Evolutionary conservation across 805 yeast genomes (phyloP).

Genomic region (Zygosaccharomyces bisporus): DNA sequence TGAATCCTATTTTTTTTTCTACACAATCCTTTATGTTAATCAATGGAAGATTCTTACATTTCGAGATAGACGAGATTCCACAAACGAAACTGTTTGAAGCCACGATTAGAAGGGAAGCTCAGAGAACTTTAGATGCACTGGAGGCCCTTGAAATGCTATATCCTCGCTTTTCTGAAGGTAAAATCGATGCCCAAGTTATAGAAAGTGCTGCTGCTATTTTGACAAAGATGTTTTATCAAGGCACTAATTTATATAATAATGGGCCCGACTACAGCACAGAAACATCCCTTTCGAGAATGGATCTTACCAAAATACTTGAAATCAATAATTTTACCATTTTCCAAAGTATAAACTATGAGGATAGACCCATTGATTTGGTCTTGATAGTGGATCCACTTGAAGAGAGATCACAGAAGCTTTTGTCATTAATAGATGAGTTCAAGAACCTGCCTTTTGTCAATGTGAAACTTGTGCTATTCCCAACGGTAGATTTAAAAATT

Average conservation of each 20-base stretch:
- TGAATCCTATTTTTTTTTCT: slow-evolving; percentile 23
- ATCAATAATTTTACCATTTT: slow-evolving; percentile 22
- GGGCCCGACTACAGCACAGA: slow-evolving; percentile 43
- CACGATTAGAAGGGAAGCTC: slow-evolving; percentile 46
- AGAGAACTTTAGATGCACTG: slow-evolving; percentile 41
- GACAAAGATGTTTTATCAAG: slow-evolving; percentile 43
- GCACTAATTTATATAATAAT: slow-evolving; percentile 21
- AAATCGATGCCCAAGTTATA: slow-evolving; percentile 41
- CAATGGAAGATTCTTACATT: slow-evolving; percentile 52
- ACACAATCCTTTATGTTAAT: slow-evolving; percentile 42
- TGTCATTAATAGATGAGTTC: slow-evolving; percentile 46
- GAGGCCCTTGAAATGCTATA: slow-evolving; percentile 25
- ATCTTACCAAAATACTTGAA: slow-evolving; percentile 35
- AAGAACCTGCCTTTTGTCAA: slow-evolving; percentile 48
- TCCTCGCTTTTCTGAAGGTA: slow-evolving; percentile 18
- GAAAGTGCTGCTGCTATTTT: slow-evolving; percentile 45
- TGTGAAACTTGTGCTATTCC: slow-evolving; percentile 54
- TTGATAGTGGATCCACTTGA: slow-evolving; percentile 69
- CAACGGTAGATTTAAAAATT: slow-evolving; percentile 43
- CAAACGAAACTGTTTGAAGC: slow-evolving; percentile 34
- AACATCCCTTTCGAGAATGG: slow-evolving; percentile 45
- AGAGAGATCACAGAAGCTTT: slow-evolving; percentile 60
- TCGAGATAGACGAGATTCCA: slow-evolving; percentile 27
- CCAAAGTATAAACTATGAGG: slow-evolving; percentile 23
- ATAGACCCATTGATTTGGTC: slow-evolving; percentile 49